Evolutionary conservation across 2,329 filamentous ascomycete genomes (phyloP), one percentile per base, ranked within the genome.

Genomic region (Aspergillus unguis): DNA sequence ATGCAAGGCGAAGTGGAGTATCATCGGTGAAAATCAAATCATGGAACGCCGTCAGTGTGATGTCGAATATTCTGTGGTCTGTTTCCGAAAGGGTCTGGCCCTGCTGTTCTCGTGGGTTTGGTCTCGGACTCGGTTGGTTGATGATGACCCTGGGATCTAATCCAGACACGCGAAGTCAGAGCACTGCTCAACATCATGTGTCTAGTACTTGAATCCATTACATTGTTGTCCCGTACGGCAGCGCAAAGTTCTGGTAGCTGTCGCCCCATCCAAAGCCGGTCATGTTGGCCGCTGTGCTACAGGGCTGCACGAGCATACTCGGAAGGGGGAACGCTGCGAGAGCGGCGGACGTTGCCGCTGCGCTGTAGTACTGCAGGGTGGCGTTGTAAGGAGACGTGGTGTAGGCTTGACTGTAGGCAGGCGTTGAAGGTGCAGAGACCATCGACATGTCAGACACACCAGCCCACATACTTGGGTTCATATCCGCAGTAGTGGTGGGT

Each of bases 281-380:
- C 76, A 88, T 91, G 55, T 85, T 86, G 56, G 85, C 79, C 67
- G 86, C 86, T 53, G 91, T 84, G 64, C 90, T 90, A 74, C 92
- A 97, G 64, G 84, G 90, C 56, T 87, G 85, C 63, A 88, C 83
- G 56, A 96, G 78, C 83, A 92, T 88, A 76, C 90, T 96, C 40
- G 92, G 91, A 49, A 96, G 80, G 44, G 91, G 88, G 42, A 96
- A 80, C 38, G 85, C 78, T 25, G 90, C 83, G 59, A 95, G 85
- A 45, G 89, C 84, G 25, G 88, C 84, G 40, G 85, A 83, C 54
- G 87, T 84, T 65, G 86, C 83, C 10, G 90, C 88, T 49, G 89
- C 84, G 75, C 85, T 88, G 80, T 91, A 95, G 77, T 86, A 95
- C 63, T 82, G 78, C 38, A 75, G 61, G 35, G 76, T 69, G 56